A percentile compares a stretch with the other conserved stretches of the same genome.
phyloP scores from a whole-genome alignment of 306 rosid species.

The Ziziphus jujuba region DNA sequence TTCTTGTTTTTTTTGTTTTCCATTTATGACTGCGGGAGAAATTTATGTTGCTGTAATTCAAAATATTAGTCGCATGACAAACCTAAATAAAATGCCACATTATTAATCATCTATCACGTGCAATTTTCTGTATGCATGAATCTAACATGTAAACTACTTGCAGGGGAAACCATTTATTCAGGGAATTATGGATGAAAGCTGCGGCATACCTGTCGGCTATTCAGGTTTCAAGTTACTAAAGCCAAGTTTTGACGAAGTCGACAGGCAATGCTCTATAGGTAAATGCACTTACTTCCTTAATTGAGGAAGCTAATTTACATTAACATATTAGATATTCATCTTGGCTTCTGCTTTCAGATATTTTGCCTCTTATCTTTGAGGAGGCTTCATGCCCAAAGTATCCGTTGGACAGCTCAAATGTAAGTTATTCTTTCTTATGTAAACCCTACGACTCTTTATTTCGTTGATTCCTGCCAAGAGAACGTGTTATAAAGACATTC shows the following conservation, averaged over 20 bases:
- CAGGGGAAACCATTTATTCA: constrained; percentile 40
- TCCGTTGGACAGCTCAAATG: constrained; percentile 43
- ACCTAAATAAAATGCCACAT: not conserved
- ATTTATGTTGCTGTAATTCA: not conserved
- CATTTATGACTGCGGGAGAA: too few relatives aligned
- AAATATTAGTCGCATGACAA: not conserved
- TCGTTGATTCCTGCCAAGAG: not conserved
- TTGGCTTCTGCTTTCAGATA: constrained; percentile 38
- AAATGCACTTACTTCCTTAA: constrained; percentile 17
- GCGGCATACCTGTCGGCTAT: constrained; percentile 35
- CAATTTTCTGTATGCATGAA: not conserved
- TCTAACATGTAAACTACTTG: constrained; percentile 23
- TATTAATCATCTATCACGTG: not conserved
- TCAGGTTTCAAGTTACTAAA: constrained; percentile 39
- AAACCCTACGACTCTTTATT: not conserved
- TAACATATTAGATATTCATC: not conserved
- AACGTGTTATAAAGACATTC: not conserved
- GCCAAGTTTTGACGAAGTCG: constrained; percentile 36
- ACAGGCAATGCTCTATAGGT: constrained; percentile 58
- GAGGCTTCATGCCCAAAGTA: constrained; percentile 49
- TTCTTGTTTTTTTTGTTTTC: not conserved
- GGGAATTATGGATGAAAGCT: constrained; percentile 42
- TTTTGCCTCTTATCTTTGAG: constrained; percentile 55
- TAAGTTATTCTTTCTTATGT: constrained; percentile 35
- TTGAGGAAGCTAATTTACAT: not conserved